phyloP scores from a whole-genome alignment of 2,329 filamentous ascomycete species.

The Magnaporthales sp. region DNA sequence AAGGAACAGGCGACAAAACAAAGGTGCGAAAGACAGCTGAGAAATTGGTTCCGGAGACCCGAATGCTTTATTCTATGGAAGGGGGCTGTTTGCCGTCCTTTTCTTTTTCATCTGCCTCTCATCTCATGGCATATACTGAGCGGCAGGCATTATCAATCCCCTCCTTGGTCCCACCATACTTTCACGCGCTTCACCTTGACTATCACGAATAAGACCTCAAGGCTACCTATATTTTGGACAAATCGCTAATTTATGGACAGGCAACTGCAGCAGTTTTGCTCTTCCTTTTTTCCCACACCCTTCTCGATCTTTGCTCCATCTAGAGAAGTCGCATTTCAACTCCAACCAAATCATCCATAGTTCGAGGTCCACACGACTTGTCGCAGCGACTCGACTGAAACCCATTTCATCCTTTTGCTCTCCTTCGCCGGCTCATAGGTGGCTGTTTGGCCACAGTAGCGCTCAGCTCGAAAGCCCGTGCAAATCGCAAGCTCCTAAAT shows the following conservation, averaged over 20 bases:
- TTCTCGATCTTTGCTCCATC: not conserved
- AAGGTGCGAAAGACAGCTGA: not conserved
- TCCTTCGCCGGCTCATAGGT: not conserved
- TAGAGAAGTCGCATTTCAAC: not conserved
- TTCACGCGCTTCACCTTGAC: not conserved
- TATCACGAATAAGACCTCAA: not conserved
- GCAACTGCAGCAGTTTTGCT: not conserved
- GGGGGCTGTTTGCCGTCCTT: not conserved
- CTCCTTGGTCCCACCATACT: not conserved
- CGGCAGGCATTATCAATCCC: not conserved
- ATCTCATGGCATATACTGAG: not conserved
- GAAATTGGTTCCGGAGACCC: not conserved
- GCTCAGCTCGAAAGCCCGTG: not conserved
- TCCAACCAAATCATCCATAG: not conserved
- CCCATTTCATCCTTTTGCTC: not conserved
- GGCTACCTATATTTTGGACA: not conserved
- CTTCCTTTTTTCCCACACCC: not conserved
- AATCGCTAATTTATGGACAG: not conserved
- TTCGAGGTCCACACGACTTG: not conserved
- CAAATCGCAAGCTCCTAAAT: not conserved
- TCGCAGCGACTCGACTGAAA: not conserved
- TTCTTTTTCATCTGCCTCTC: not conserved
- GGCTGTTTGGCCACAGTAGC: not conserved
- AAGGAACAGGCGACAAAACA: not conserved
- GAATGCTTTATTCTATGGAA: not conserved